Conservation (phyloP, 2,329 filamentous ascomycete genomes). For the Blumeriella jaapii region DNA sequence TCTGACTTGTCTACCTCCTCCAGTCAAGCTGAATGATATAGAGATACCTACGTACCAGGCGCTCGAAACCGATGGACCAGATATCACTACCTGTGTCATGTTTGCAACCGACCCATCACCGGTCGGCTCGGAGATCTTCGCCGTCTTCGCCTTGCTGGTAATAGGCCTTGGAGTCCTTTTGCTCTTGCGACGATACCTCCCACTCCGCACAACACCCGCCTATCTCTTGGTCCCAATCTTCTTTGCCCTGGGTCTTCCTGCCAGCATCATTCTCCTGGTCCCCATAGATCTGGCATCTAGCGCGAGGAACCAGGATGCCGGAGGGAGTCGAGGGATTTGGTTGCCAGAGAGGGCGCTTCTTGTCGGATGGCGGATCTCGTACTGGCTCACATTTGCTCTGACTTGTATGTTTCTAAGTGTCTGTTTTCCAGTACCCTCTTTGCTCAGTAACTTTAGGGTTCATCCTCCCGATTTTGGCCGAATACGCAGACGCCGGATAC, state of each 20-base stretch:
- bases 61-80: constrained; percentile 10
- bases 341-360: constrained; percentile 66
- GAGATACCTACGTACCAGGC: too few species aligned
- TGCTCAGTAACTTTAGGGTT: constrained; percentile 41
- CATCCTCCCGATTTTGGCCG: constrained; percentile 83
- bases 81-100: constrained; percentile 13
- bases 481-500: constrained; percentile 91
- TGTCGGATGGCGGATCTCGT: constrained; percentile 87
- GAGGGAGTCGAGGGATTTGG: constrained; percentile 75
- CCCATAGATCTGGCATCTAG: constrained; percentile 92
- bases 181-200: constrained; percentile 80
- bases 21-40: too few species aligned
- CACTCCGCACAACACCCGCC: constrained; percentile 77
- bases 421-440: background rate
- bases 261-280: constrained; percentile 81
- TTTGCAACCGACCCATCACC: constrained; percentile 43
- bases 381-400: constrained; percentile 92
- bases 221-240: constrained; percentile 90
- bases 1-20: background rate
- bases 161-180: constrained; percentile 71
- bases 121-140: constrained; percentile 70
- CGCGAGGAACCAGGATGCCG: constrained; percentile 58
- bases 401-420: constrained; percentile 49
- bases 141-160: constrained; percentile 56
- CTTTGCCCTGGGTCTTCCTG: constrained; percentile 86